Conservation (phyloP, 2,329 filamentous ascomycete species). For the Epichloe baconii region DNA sequence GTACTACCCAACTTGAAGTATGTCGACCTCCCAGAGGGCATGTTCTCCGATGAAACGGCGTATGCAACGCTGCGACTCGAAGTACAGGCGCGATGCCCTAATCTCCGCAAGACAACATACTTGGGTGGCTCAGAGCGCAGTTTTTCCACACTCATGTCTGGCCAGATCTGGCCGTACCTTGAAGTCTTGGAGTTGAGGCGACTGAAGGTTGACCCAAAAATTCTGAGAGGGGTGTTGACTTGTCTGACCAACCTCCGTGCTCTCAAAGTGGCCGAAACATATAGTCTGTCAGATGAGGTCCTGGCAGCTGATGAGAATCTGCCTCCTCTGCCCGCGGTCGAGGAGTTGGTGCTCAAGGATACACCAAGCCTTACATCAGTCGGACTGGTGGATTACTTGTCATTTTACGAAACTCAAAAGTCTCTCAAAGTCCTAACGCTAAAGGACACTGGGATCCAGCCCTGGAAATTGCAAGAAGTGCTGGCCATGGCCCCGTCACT, state of each 20-base stretch:
- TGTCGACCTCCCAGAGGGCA: constrained; percentile 79
- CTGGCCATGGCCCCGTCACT: constrained; percentile 45
- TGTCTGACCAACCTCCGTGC: constrained; percentile 56
- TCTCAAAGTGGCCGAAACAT: constrained; percentile 58
- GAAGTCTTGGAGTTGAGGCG: constrained; percentile 60
- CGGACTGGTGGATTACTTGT: constrained; percentile 59
- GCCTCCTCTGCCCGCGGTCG: constrained; percentile 61
- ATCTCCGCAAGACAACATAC: constrained; percentile 84
- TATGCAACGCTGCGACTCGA: constrained; percentile 71
- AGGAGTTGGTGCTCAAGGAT: constrained; percentile 60
- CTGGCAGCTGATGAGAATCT: constrained; percentile 53
- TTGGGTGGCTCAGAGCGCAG: constrained; percentile 63
- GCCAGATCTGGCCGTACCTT: constrained; percentile 53
- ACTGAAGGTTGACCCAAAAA: constrained; percentile 55
- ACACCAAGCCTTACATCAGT: constrained; percentile 57
- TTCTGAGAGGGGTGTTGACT: constrained; percentile 58
- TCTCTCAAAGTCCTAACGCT: constrained; percentile 57
- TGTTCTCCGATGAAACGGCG: constrained; percentile 67
- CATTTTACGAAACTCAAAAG: constrained; percentile 42
- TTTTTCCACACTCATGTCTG: constrained; percentile 55
- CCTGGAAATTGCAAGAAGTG: constrained; percentile 46
- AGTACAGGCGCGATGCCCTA: constrained; percentile 68
- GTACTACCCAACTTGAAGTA: constrained; percentile 76
- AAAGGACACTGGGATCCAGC: constrained; percentile 56
- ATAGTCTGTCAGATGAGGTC: constrained; percentile 63